These are phyloP conservation scores for Arthrobotrys megalospora DNA, from an alignment of 2,329 filamentous ascomycete species.

Conservation along the genomic window DNA sequence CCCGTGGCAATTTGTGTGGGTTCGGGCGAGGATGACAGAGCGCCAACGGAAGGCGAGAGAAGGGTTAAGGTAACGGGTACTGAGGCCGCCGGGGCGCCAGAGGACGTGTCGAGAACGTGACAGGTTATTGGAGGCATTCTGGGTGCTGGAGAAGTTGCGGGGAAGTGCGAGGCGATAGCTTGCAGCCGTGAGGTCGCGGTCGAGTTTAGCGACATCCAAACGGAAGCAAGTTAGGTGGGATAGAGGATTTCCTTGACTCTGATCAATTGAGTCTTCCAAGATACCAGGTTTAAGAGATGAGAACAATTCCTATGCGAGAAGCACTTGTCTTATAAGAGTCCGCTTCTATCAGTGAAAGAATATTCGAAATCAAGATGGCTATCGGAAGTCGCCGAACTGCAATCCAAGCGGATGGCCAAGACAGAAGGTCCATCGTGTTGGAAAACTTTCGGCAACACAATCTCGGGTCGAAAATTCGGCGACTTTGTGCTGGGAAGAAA, in stretches of 20 bases:
- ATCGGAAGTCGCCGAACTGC: conserved; percentile 27
- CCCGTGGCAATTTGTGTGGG: conserved; percentile 71
- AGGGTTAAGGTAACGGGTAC: conserved; percentile 76
- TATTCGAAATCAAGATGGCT: too few relatives aligned
- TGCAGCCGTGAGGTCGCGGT: conserved; percentile 57
- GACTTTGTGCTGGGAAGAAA: neutral
- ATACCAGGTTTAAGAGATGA: neutral
- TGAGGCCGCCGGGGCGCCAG: conserved; percentile 77
- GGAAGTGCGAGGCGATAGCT: conserved; percentile 59
- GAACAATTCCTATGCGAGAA: neutral
- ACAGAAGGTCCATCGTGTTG: conserved; percentile 6
- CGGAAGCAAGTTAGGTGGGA: neutral
- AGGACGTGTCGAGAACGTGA: conserved; percentile 87
- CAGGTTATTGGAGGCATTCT: conserved; percentile 78
- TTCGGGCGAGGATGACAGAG: conserved; percentile 65
- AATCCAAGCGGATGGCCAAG: conserved; percentile 12
- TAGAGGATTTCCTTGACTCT: neutral
- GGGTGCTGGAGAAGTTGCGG: conserved; percentile 25
- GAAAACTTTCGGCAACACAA: conserved; percentile 20
- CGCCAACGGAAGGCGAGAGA: conserved; percentile 63
- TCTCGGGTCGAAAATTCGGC: neutral
- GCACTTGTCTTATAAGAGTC: conserved; percentile 4
- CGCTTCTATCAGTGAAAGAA: neutral
- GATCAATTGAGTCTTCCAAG: conserved; percentile 7
- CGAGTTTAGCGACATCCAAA: conserved; percentile 61